Evolutionary conservation across 2,329 filamentous ascomycete species (phyloP).

Genomic region (Bipolaris gigantea): DNA sequence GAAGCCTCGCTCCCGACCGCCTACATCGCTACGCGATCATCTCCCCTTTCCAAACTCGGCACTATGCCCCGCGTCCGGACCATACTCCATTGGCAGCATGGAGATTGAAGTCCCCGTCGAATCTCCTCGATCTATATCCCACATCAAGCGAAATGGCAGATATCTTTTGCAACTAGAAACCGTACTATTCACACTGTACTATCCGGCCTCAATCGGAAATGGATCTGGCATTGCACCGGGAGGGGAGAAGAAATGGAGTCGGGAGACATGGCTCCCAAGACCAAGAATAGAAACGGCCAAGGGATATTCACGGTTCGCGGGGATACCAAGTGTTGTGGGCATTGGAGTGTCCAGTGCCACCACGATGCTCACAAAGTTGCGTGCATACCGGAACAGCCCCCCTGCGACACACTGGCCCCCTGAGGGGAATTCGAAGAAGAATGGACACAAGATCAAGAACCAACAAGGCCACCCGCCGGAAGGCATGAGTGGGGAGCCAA

Average conservation of each 20-base stretch:
- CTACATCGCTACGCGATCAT: conserved; percentile 53
- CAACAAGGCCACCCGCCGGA: conserved; percentile 45
- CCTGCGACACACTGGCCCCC: conserved; percentile 60
- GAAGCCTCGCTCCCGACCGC: conserved; percentile 53
- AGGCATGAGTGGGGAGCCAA: conserved; percentile 44
- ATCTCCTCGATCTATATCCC: conserved; percentile 52
- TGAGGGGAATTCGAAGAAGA: conserved; percentile 43
- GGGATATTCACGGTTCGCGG: conserved; percentile 65
- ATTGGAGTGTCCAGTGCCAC: conserved; percentile 60
- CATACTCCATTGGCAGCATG: conserved; percentile 55
- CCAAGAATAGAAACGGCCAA: conserved; percentile 59
- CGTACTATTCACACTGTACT: conserved; percentile 67
- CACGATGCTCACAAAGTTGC: conserved; percentile 66
- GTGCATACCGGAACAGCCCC: conserved; percentile 63
- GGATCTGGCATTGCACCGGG: conserved; percentile 45
- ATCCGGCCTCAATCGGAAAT: conserved; percentile 57
- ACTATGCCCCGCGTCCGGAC: conserved; percentile 56
- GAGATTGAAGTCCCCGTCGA: conserved; percentile 58
- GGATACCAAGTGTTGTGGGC: conserved; percentile 50
- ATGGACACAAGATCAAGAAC: conserved; percentile 48
- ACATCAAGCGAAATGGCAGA: conserved; percentile 53
- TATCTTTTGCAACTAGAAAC: conserved; percentile 59
- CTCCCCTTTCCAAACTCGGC: conserved; percentile 49
- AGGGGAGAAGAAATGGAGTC: conserved; percentile 51
- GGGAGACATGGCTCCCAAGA: conserved; percentile 64